These are phyloP conservation scores for Populus alba DNA, from an alignment of 345 rosid species.

Conservation along the genomic window DNA sequence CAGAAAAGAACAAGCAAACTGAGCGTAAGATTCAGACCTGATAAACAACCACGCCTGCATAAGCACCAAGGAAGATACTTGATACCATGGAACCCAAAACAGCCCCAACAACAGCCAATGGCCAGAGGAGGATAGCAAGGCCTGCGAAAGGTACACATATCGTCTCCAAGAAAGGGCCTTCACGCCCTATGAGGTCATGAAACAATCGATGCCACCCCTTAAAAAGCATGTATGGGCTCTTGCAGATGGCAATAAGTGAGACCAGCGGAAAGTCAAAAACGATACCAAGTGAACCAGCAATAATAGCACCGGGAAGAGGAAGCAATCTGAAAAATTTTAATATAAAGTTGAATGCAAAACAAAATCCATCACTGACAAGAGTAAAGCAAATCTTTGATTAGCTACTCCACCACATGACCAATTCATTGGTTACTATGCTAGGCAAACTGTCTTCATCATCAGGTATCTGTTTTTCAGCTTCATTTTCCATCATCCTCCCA, in stretches of 20 bases:
- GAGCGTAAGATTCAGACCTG: constrained; percentile 42
- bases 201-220: constrained; percentile 95
- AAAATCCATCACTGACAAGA: background rate
- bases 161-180: constrained; percentile 97
- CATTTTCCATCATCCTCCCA: too few species aligned
- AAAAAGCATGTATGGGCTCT: constrained; percentile 89
- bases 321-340: constrained; percentile 47
- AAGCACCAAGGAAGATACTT: constrained; percentile 80
- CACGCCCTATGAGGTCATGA: constrained; percentile 88
- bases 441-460: background rate
- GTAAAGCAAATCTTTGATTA: background rate
- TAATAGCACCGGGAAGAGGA: constrained; percentile 66
- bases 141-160: constrained; percentile 98
- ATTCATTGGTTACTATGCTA: background rate
- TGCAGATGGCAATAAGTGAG: constrained; percentile 66
- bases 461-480: background rate
- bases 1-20: background rate
- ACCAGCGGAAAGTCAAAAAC: constrained; percentile 64
- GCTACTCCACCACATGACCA: background rate
- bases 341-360: background rate
- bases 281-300: constrained; percentile 61
- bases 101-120: constrained; percentile 86
- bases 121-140: constrained; percentile 92
- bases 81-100: constrained; percentile 70
- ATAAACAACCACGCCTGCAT: constrained; percentile 78